Percentiles rank a stretch among this genome's conserved stretches.
Conservation (phyloP, 75 land plant species). For the Cryptomeria japonica region DNA sequence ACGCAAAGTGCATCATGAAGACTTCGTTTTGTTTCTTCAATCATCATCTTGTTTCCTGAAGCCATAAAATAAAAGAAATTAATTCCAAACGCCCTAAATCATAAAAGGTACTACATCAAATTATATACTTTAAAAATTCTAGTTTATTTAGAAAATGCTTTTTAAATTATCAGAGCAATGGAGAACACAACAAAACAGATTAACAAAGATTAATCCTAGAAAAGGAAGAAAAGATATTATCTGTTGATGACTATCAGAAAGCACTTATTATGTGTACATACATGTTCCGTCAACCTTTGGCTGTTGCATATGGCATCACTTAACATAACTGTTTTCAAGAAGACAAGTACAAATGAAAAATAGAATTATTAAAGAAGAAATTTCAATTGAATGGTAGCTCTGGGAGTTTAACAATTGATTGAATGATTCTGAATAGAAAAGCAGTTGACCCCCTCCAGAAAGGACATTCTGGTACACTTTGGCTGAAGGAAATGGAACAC, state of each 20-base stretch:
- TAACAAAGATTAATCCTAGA: not conserved
- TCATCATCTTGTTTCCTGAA: conserved; percentile 98
- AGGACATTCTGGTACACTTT: not conserved
- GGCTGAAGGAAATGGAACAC: not conserved
- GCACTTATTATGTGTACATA: not conserved
- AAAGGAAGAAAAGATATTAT: not conserved
- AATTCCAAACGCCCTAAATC: not conserved
- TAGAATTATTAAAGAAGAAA: not conserved
- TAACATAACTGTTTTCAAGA: not conserved
- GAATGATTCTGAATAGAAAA: not conserved
- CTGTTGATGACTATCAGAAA: not conserved
- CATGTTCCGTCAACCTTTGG: not conserved
- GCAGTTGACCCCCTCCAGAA: not conserved
- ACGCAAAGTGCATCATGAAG: conserved; percentile 98
- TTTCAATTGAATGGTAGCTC: not conserved
- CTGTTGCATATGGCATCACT: not conserved
- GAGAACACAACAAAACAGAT: not conserved
- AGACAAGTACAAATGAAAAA: not conserved
- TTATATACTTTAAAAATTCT: not conserved
- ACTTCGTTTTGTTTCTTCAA: conserved; percentile 98
- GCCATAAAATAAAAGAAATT: not conserved
- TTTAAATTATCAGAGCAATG: not conserved
- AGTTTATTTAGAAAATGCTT: not conserved
- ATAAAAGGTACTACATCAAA: not conserved
- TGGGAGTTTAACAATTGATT: not conserved